phyloP scores from a whole-genome alignment of 2,329 filamentous ascomycete genomes.

The Aureobasidium sp. region DNA sequence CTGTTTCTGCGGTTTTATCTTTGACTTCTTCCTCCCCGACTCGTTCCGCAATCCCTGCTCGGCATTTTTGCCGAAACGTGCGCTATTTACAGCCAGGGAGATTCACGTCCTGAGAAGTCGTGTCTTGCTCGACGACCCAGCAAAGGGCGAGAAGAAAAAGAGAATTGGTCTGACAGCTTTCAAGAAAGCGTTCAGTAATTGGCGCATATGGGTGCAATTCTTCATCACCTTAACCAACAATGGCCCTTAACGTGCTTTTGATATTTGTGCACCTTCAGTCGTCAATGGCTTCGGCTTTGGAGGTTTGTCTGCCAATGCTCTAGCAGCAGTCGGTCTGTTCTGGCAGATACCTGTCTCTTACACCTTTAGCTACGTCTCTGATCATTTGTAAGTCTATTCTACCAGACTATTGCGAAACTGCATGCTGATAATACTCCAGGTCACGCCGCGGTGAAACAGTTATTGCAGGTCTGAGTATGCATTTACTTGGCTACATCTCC shows the following conservation, averaged over 20 bases:
- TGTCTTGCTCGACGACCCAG: slow-evolving; percentile 24
- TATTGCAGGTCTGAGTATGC: slow-evolving; percentile 39
- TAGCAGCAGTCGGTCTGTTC: slow-evolving; percentile 28
- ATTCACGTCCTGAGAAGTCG: slow-evolving; percentile 23
- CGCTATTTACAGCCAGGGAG: slow-evolving; percentile 23
- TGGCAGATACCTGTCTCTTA: slow-evolving; percentile 42
- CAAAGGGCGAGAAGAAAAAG: slow-evolving; percentile 24
- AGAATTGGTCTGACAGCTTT: slow-evolving; percentile 23
- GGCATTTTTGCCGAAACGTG: slow-evolving; percentile 19
- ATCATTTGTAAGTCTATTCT: slow-evolving; percentile 38
- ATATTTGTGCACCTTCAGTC: slow-evolving; percentile 26
- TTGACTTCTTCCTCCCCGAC: slow-evolving; percentile 25
- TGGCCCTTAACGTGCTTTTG: slow-evolving; percentile 24
- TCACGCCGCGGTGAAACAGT: slow-evolving; percentile 46
- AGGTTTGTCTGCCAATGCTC: slow-evolving; percentile 23
- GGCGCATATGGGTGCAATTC: slow-evolving; percentile 26
- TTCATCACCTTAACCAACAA: slow-evolving; percentile 26
- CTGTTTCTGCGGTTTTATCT: slow-evolving; percentile 24
- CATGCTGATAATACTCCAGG: slow-evolving; percentile 17
- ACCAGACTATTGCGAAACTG: background rate
- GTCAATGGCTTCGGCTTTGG: slow-evolving; percentile 22
- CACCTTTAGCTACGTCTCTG: slow-evolving; percentile 44
- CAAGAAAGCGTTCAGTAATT: slow-evolving; percentile 24
- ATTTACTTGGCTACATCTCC: slow-evolving; percentile 46
- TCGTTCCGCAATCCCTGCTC: slow-evolving; percentile 23